Evolutionary conservation across 1,284 basidiomycete species (phyloP).

Genomic region (Moniliophthora roreri): DNA sequence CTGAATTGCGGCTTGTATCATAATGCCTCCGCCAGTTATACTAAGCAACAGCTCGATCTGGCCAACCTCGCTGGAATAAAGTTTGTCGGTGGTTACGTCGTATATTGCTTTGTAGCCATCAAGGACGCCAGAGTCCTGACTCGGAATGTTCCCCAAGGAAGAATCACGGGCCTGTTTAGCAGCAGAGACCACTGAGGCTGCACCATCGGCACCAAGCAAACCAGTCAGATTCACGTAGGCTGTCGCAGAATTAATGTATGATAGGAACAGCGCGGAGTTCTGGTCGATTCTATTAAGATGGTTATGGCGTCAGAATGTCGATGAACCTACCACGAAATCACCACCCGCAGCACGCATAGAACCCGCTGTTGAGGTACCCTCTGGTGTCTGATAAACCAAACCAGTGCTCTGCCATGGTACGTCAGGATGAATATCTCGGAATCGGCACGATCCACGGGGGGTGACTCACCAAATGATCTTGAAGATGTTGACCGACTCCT

Average conservation of each 20-base stretch:
- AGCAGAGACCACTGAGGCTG: conserved; percentile 21
- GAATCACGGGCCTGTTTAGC: conserved; percentile 30
- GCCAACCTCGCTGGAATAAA: conserved; percentile 30
- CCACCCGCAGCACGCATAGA: conserved; percentile 4
- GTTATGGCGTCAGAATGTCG: background rate
- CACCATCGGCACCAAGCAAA: conserved; percentile 36
- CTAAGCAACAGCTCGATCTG: conserved; percentile 50
- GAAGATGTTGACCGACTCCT: conserved; percentile 67
- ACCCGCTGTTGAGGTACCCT: conserved; percentile 14
- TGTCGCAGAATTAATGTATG: conserved; percentile 36
- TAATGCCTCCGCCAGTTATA: conserved; percentile 39
- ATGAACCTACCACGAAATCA: background rate
- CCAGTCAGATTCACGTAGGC: conserved; percentile 54
- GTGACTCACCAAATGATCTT: conserved; percentile 52
- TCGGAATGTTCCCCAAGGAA: conserved; percentile 6
- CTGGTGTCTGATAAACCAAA: conserved; percentile 16
- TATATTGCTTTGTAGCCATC: conserved; percentile 2
- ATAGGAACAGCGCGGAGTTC: conserved; percentile 27
- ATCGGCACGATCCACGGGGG: conserved; percentile 3
- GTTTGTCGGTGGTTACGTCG: conserved; percentile 27
- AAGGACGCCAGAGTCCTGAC: conserved; percentile 29
- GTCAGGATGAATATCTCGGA: background rate
- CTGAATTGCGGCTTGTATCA: conserved; percentile 55
- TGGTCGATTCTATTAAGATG: too few relatives aligned
- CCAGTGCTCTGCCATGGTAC: background rate